phyloP scores from a whole-genome alignment of 2,329 filamentous ascomycete species.

The Davidsoniella australis region DNA sequence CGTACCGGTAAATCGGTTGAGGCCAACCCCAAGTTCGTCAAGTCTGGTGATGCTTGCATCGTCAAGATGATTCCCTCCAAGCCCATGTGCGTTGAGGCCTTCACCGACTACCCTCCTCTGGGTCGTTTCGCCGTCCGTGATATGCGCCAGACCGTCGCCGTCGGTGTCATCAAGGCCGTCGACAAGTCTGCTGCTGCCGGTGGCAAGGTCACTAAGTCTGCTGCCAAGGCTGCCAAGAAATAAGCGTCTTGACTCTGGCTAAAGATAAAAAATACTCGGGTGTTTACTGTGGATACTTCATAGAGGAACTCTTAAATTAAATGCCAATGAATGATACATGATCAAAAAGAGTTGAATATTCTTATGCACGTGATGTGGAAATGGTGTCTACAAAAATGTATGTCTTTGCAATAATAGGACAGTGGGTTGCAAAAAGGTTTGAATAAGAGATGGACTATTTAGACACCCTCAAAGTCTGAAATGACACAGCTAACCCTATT shows the following conservation, averaged over 20 bases:
- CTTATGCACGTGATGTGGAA: not conserved
- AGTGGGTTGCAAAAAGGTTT: no score
- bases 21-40: conserved; percentile 94
- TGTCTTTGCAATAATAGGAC: not conserved
- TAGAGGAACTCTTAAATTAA: conserved; percentile 5
- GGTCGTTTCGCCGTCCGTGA: conserved; percentile 99
- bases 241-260: conserved; percentile 26
- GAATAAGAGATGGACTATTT: no score
- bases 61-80: conserved; percentile 99
- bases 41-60: conserved; percentile 99
- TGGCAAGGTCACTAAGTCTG: conserved; percentile 56
- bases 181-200: conserved; percentile 40
- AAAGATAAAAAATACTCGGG: conserved; percentile 10
- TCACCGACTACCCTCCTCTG: conserved; percentile 98
- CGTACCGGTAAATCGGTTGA: conserved; percentile 98
- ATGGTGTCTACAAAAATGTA: not conserved
- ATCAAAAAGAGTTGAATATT: conserved; percentile 1
- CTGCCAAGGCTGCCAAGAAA: conserved; percentile 60
- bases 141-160: conserved; percentile 81
- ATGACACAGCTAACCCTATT: no score
- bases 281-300: conserved; percentile 4
- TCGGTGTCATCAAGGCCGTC: conserved; percentile 88
- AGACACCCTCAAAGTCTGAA: no score
- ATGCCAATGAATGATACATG: conserved; percentile 12
- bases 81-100: conserved; percentile 99